Conservation (phyloP, 192 early-diverging fungal genomes). For the Thamnidium elegans region DNA sequence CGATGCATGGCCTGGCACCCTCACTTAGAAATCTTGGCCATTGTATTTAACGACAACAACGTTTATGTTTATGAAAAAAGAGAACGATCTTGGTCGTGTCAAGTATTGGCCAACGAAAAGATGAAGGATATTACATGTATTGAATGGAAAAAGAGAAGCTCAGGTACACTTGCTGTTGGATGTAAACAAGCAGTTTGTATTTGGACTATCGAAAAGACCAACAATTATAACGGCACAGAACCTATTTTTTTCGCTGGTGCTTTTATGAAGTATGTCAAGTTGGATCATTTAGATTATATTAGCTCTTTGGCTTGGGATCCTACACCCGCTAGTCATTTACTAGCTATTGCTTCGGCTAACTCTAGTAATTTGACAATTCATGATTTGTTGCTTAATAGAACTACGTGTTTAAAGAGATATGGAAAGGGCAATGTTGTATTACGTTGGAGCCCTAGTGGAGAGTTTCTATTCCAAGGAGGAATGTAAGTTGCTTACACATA, state of each 20-base stretch:
- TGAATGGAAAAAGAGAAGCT: constrained; percentile 44
- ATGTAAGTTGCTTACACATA: constrained; percentile 29
- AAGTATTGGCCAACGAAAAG: constrained; percentile 34
- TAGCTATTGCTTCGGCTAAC: constrained; percentile 40
- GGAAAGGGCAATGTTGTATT: constrained; percentile 38
- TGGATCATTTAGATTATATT: constrained; percentile 36
- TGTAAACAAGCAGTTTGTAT: constrained; percentile 50
- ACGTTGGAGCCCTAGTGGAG: constrained; percentile 53
- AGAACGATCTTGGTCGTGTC: constrained; percentile 47
- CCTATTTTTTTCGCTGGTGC: constrained; percentile 23
- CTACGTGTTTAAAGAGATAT: constrained; percentile 31
- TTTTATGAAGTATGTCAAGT: constrained; percentile 41
- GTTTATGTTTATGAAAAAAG: constrained; percentile 70
- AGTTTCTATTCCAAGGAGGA: constrained; percentile 41
- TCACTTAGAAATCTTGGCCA: constrained; percentile 61
- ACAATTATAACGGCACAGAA: too few species aligned
- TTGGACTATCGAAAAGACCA: constrained; percentile 35
- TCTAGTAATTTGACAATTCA: constrained; percentile 42
- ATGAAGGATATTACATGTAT: constrained; percentile 47
- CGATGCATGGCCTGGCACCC: constrained; percentile 75
- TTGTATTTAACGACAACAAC: constrained; percentile 63
- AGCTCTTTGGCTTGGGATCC: constrained; percentile 48
- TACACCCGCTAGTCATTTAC: constrained; percentile 43
- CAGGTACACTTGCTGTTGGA: constrained; percentile 46
- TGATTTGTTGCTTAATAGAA: constrained; percentile 38